Conservation (phyloP, 2,329 filamentous ascomycete genomes). For the Fusarium solani-melongenae region DNA sequence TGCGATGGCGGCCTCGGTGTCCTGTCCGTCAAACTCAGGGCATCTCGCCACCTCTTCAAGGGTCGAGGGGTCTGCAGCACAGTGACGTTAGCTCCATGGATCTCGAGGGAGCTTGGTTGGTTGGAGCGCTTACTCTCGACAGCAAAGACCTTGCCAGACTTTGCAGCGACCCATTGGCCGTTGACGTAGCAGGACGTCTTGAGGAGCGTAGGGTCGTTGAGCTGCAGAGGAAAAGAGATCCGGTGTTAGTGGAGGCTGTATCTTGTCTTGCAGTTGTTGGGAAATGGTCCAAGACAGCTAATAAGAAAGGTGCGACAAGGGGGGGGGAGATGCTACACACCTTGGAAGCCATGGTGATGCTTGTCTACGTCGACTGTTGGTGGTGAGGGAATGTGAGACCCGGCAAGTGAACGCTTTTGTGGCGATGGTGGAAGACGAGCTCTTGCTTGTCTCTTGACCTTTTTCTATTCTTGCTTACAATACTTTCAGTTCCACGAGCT, state of each 20-base stretch:
- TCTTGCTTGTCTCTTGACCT: conserved; percentile 7
- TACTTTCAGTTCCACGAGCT: conserved; percentile 1
- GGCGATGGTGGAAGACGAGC: conserved; percentile 4
- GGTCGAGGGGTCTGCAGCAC: conserved; percentile 72
- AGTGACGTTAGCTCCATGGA: conserved; percentile 18
- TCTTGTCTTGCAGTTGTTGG: conserved; percentile 7
- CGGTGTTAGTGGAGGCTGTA: conserved; percentile 24
- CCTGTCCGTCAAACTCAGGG: conserved; percentile 76
- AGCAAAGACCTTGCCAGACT: conserved; percentile 79
- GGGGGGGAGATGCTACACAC: conserved; percentile 27
- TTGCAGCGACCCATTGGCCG: conserved; percentile 79
- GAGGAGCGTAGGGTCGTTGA: conserved; percentile 73
- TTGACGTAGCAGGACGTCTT: conserved; percentile 79
- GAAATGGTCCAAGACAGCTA: background rate
- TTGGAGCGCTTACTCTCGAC: conserved; percentile 64
- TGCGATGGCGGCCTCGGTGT: conserved; percentile 76
- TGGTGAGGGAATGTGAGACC: conserved; percentile 10
- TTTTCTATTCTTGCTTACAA: conserved; percentile 23
- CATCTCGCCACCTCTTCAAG: conserved; percentile 75
- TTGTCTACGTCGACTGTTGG: conserved; percentile 1
- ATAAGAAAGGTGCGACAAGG: conserved; percentile 8
- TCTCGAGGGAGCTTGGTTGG: conserved; percentile 2
- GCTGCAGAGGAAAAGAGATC: conserved; percentile 48
- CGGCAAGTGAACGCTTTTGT: conserved; percentile 5
- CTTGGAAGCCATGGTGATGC: conserved; percentile 35